Conservation (phyloP, 345 rosid species). For the Euclidium syriacum region DNA sequence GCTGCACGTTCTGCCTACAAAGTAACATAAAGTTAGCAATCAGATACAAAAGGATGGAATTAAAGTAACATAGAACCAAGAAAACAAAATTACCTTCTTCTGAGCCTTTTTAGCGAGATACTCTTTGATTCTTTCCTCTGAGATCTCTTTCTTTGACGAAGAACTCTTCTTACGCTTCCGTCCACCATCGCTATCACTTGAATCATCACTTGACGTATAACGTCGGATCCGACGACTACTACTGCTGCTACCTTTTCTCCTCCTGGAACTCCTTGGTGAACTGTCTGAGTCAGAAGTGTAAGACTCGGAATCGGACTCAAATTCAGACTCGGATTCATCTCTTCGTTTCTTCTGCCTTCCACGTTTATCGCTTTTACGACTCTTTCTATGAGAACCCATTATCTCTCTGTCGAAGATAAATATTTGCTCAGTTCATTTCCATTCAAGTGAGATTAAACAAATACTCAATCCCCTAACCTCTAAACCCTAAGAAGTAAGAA, state of each 20-base stretch:
- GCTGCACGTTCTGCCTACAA: constrained; percentile 65
- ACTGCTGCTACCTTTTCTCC: constrained; percentile 28
- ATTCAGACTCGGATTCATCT: constrained; percentile 28
- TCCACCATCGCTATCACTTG: constrained; percentile 35
- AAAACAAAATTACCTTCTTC: constrained; percentile 51
- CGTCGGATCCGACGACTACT: constrained; percentile 25
- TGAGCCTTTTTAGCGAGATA: constrained; percentile 78
- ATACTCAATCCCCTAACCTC: not conserved
- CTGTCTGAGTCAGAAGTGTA: constrained; percentile 26
- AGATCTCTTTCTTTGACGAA: constrained; percentile 40
- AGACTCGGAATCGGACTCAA: constrained; percentile 32
- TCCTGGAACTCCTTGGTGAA: constrained; percentile 35
- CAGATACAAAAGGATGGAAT: not conserved
- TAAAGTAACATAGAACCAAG: not conserved
- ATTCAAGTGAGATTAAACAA: not conserved
- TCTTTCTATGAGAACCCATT: constrained; percentile 21
- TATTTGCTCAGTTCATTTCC: not conserved
- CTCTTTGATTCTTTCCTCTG: constrained; percentile 65
- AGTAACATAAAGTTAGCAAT: constrained; percentile 5
- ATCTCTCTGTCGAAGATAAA: not conserved
- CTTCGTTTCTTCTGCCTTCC: constrained; percentile 17
- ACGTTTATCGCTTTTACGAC: constrained; percentile 16
- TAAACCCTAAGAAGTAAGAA: constrained; percentile 4
- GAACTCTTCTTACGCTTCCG: constrained; percentile 42
- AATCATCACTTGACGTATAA: constrained; percentile 20